Evolutionary conservation across 1,284 basidiomycete species (phyloP), one percentile per base, ranked within the genome.

Genomic region (Psilocybe mexicana): DNA sequence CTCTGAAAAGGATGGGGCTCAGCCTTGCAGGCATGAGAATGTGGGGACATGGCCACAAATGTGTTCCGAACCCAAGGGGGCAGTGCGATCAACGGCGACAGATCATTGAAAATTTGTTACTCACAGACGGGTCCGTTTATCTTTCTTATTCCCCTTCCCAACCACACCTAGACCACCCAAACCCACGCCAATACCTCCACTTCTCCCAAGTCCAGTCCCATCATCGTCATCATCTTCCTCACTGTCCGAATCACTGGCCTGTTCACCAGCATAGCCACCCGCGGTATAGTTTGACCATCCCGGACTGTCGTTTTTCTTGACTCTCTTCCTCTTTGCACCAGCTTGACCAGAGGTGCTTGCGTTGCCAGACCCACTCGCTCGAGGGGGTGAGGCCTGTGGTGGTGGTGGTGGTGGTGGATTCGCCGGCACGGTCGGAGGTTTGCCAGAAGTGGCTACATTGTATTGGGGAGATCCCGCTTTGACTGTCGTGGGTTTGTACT

Each of bases 171-270:
- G 61, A 2, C 75, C 76, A 55, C 68, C 74, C 61, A 76, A 65
- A 11, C 76, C 78, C 24, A 79, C 74, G 57, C 69, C 75, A 56
- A 78, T 77, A 0, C 73, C 74, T 42, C 72, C 72, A 43, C 65
- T 65, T 65, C 51, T 67, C 44, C 40, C 66, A 58, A 59, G 56
- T 2, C 64, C 65, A 8, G 60, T 56, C 7, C 63, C 67, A 43
- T 70, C 71, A 11, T 70, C 71, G 10, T 76, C 74, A 30, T 71
- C 71, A 12, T 76, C 74, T 26, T 71, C 71, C 12, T 76, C 74
- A 55, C 69, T 72, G 4, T 71, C 72, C 24, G 65, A 68, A 30
- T 72, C 75, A 43, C 69, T 75, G 25, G 62, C 62, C 11, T 53
- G 59, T 24, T 61, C 64, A 23, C 52, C 59, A 3, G 24, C 47